Percentiles rank a stretch among this genome's conserved stretches.
Conservation (phyloP, 2,329 filamentous ascomycete genomes). For the Neodidymelliopsis sp. region DNA sequence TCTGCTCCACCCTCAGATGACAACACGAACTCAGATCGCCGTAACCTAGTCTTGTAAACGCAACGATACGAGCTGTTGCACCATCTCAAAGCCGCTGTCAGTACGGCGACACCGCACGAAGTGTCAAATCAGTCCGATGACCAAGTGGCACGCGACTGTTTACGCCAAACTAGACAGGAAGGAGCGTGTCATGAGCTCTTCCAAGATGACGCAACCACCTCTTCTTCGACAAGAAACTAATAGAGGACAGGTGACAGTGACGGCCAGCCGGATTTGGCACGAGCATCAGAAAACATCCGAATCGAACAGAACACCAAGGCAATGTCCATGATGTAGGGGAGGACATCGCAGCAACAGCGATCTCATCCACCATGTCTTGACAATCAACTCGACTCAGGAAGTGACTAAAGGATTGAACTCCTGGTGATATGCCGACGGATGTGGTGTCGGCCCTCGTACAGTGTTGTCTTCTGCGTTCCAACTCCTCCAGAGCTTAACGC, state of each 20-base stretch:
- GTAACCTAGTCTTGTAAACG: slow-evolving; percentile 1
- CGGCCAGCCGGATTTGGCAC: not conserved
- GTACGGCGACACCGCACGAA: not conserved
- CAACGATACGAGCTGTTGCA: slow-evolving; percentile 8
- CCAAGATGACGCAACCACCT: slow-evolving; percentile 7
- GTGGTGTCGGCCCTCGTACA: too few species aligned
- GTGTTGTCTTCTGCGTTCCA: too few species aligned
- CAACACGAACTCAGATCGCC: slow-evolving; percentile 5
- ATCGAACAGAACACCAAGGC: not conserved
- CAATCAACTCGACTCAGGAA: not conserved
- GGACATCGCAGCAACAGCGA: not conserved
- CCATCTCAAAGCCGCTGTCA: slow-evolving; percentile 3
- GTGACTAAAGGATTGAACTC: not conserved
- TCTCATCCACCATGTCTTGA: not conserved
- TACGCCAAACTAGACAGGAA: not conserved
- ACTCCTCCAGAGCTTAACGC: too few species aligned
- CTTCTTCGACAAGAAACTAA: slow-evolving; percentile 7
- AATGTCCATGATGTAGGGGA: not conserved
- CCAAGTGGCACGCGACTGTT: slow-evolving; percentile 15
- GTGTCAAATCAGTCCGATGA: slow-evolving; percentile 8
- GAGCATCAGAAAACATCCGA: not conserved
- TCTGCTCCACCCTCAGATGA: slow-evolving; percentile 17
- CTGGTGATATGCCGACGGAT: too few species aligned
- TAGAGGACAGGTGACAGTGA: slow-evolving; percentile 7
- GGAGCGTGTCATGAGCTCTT: slow-evolving; percentile 10